Evolutionary conservation across 1,284 basidiomycete species (phyloP).

Genomic region (Mycosarcoma mackinlayi): DNA sequence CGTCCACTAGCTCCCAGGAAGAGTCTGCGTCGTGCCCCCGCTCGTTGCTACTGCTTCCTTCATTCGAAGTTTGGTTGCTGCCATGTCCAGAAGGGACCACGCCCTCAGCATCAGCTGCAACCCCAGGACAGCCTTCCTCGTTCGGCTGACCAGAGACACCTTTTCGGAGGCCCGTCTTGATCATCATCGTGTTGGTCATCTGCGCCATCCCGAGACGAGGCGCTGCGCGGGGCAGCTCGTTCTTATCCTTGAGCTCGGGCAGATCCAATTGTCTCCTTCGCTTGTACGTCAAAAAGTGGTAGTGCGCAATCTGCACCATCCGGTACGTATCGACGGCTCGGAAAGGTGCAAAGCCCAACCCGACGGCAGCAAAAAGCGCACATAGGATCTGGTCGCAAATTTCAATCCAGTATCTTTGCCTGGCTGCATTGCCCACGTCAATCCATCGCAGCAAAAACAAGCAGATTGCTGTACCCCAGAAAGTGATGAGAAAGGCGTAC

Average conservation of each 20-base stretch:
- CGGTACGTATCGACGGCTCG: slow-evolving; percentile 65
- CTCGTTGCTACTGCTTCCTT: not conserved
- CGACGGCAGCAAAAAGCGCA: slow-evolving; percentile 63
- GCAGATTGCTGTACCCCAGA: slow-evolving; percentile 63
- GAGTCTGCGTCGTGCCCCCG: not conserved
- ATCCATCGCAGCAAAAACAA: slow-evolving; percentile 64
- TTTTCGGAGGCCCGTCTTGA: slow-evolving; percentile 26
- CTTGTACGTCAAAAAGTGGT: slow-evolving; percentile 62
- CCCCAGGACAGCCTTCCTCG: not conserved
- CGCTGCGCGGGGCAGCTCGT: slow-evolving; percentile 57
- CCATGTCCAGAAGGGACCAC: not conserved
- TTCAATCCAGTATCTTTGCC: slow-evolving; percentile 64
- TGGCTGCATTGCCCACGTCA: slow-evolving; percentile 29
- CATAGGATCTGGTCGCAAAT: slow-evolving; percentile 67
- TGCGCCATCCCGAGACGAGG: slow-evolving; percentile 27
- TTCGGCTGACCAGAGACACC: not conserved
- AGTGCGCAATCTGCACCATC: slow-evolving; percentile 65
- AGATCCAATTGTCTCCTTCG: slow-evolving; percentile 53
- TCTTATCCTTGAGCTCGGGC: slow-evolving; percentile 57
- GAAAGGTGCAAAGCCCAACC: slow-evolving; percentile 65
- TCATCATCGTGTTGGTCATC: slow-evolving; percentile 38
- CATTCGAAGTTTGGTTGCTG: not conserved
- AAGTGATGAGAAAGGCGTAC: slow-evolving; percentile 61
- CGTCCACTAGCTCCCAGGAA: slow-evolving; percentile 22
- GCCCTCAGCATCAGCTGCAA: slow-evolving; percentile 3